Evolutionary conservation across 2,329 filamentous ascomycete species (phyloP).

Genomic region (Colletotrichum salicis): DNA sequence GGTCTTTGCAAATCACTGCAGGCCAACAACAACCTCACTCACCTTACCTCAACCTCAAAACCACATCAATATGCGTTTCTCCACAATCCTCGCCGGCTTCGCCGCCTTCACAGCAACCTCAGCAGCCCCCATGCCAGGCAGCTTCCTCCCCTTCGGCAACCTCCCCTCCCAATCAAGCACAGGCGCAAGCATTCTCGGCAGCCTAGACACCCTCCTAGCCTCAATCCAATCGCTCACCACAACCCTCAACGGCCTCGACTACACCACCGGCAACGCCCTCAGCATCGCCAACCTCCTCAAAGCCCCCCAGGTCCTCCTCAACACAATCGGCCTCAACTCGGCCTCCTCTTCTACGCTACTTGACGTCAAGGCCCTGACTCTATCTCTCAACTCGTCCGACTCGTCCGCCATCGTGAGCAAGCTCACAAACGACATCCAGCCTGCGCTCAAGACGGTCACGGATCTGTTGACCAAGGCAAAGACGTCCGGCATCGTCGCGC

Average conservation of each 20-base stretch:
- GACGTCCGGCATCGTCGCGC: neutral
- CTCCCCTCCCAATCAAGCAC: constrained; percentile 2
- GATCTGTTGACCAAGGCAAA: neutral
- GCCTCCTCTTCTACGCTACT: neutral
- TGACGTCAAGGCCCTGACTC: neutral
- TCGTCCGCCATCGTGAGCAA: neutral
- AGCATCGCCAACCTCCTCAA: neutral
- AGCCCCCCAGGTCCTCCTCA: neutral
- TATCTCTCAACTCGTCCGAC: neutral
- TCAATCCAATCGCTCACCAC: neutral
- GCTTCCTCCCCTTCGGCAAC: neutral
- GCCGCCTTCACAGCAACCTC: neutral
- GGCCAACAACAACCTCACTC: neutral
- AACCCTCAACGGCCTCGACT: neutral
- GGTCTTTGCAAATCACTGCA: no score
- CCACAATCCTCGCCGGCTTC: neutral
- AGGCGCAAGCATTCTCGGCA: neutral
- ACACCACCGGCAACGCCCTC: neutral
- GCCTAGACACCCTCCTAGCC: neutral
- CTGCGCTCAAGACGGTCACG: neutral
- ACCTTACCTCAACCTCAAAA: neutral
- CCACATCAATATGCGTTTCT: neutral
- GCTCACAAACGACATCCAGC: neutral
- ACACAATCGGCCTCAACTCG: neutral
- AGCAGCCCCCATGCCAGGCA: neutral